Evolutionary conservation across 139 green algal species (phyloP).

Genomic region (Chlamydomonas sp.): DNA sequence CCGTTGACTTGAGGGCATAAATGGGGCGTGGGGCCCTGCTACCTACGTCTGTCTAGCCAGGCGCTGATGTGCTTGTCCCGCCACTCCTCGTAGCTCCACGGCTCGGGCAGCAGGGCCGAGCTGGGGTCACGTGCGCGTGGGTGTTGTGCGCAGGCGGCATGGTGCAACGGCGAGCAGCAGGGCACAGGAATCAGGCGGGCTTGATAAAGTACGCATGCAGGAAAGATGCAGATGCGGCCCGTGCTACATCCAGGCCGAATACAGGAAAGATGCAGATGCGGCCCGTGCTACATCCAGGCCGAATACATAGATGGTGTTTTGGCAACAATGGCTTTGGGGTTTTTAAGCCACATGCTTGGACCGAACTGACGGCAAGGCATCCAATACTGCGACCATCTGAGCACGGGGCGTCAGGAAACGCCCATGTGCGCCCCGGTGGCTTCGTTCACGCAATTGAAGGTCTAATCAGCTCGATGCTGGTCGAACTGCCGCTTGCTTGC

Average conservation of each 20-base stretch:
- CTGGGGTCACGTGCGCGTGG: constrained; percentile 8
- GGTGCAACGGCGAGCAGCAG: too few relatives aligned
- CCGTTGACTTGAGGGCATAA: neutral
- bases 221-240: neutral
- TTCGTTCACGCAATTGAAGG: neutral
- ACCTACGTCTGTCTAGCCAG: constrained; percentile 51
- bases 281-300: neutral
- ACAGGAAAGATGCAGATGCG: neutral
- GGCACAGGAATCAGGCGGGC: too few relatives aligned
- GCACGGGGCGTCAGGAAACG: neutral
- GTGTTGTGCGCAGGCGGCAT: neutral
- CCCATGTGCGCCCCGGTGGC: neutral
- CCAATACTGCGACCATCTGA: neutral
- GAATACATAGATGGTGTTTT: neutral
- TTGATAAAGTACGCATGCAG: neutral
- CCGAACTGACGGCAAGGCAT: neutral
- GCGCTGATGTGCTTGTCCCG: constrained; percentile 45
- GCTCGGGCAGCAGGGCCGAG: constrained; percentile 49
- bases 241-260: neutral
- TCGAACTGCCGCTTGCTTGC: neutral
- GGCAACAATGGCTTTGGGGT: neutral
- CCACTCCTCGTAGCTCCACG: constrained; percentile 74
- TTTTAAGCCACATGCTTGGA: neutral
- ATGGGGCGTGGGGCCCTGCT: neutral
- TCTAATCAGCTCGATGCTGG: neutral